These are phyloP conservation scores for Meyerozyma athensensis DNA, from an alignment of 1,139 yeast genomes.

Conservation along the genomic window DNA sequence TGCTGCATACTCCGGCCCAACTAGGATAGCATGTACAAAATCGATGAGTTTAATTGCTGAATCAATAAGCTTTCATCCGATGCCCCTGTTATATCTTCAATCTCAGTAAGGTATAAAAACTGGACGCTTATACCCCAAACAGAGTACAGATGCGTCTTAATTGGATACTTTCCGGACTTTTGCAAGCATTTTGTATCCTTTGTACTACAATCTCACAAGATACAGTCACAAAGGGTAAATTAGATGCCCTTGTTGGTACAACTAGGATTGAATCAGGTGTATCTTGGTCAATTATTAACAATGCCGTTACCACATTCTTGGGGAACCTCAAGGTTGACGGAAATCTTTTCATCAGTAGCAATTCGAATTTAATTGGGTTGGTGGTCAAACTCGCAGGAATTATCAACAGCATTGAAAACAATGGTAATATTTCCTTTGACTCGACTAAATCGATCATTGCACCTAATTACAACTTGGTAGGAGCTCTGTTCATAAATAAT, in stretches of 20 bases:
- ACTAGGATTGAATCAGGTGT: slow-evolving; percentile 21
- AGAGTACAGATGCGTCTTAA: too few relatives aligned
- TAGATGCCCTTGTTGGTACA: slow-evolving; percentile 23
- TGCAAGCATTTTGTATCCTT: too few relatives aligned
- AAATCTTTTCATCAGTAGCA: neutral
- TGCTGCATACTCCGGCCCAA: too few relatives aligned
- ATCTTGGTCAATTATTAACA: slow-evolving; percentile 31
- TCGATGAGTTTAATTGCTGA: too few relatives aligned
- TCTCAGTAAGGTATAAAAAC: too few relatives aligned
- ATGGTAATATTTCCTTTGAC: slow-evolving; percentile 13
- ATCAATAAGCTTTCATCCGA: too few relatives aligned
- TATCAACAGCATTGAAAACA: slow-evolving; percentile 9
- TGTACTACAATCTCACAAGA: too few relatives aligned
- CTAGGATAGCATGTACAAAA: too few relatives aligned
- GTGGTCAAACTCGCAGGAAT: slow-evolving; percentile 9
- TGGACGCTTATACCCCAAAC: too few relatives aligned
- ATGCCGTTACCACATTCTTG: slow-evolving; percentile 18
- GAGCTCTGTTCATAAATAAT: slow-evolving; percentile 20
- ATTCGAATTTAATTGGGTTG: slow-evolving; percentile 8
- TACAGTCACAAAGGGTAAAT: too few relatives aligned
- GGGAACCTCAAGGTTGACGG: slow-evolving; percentile 21
- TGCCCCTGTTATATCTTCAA: too few relatives aligned
- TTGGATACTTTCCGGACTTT: too few relatives aligned
- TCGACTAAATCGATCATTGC: slow-evolving; percentile 11
- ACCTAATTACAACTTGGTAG: slow-evolving; percentile 9